Conservation (phyloP, 257 asterid genomes). For the Solanum chiquidenum region DNA sequence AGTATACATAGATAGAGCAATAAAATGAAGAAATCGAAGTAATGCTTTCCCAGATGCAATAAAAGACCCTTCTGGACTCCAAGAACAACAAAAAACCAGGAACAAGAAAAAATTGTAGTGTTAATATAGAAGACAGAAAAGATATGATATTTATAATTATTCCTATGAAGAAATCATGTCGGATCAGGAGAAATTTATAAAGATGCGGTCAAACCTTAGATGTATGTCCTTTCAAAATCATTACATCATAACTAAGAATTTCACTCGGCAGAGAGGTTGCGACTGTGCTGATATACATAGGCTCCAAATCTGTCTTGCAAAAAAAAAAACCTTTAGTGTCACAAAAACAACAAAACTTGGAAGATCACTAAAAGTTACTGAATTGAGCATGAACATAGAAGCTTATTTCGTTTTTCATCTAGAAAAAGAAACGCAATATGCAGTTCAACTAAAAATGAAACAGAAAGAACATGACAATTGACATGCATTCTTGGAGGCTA, state of each 20-base stretch:
- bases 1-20: no score
- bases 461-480: not conserved
- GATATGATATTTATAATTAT: not conserved
- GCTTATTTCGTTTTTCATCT: not conserved
- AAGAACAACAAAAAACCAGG: slow-evolving; percentile 92
- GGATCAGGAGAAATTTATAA: no score
- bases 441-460: not conserved
- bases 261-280: no score
- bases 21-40: no score
- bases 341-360: not conserved
- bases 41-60: no score
- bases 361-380: not conserved
- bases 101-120: not conserved
- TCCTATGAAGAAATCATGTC: not conserved
- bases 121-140: not conserved
- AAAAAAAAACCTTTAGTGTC: no score
- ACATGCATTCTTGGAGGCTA: no score
- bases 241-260: slow-evolving; percentile 27
- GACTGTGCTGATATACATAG: no score
- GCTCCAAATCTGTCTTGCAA: no score
- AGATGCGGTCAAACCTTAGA: slow-evolving; percentile 49
- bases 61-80: slow-evolving; percentile 35
- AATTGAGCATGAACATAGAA: no score
- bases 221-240: slow-evolving; percentile 79
- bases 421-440: not conserved